phyloP scores from a whole-genome alignment of 108 stramenopile species.

The Nannochloropsis oceanica region DNA sequence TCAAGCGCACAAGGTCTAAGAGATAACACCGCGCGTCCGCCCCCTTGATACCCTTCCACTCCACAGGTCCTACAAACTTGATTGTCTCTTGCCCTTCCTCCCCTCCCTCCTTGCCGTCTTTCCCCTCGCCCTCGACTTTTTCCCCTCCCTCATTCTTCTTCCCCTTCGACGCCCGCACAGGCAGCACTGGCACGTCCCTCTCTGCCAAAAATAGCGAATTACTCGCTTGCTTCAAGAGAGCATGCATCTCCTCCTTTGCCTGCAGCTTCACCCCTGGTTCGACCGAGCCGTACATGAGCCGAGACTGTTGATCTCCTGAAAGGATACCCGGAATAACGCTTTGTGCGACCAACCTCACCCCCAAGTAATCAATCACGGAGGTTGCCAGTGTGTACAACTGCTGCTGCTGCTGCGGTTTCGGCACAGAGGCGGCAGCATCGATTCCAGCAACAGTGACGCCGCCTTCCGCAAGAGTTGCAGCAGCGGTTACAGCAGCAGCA shows the following conservation, averaged over 20 bases:
- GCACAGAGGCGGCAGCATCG: constrained; percentile 38
- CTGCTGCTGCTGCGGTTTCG: constrained; percentile 44
- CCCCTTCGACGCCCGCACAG: constrained; percentile 2
- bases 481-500: neutral
- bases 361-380: constrained; percentile 68
- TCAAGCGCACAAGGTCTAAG: constrained; percentile 70
- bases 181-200: constrained; percentile 8
- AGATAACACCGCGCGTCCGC: constrained; percentile 76
- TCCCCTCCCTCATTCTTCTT: neutral
- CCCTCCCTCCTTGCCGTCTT: neutral
- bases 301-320: constrained; percentile 62
- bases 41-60: constrained; percentile 74
- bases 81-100: constrained; percentile 13
- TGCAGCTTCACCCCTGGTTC: constrained; percentile 52
- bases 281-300: constrained; percentile 71
- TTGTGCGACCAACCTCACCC: constrained; percentile 41
- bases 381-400: constrained; percentile 74
- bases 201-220: constrained; percentile 15
- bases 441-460: neutral
- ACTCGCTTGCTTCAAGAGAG: constrained; percentile 30
- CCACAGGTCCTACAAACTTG: constrained; percentile 57
- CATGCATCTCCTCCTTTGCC: constrained; percentile 58
- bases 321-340: constrained; percentile 73
- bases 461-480: neutral
- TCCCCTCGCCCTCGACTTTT: neutral